A percentile compares a stretch with the other conserved stretches of the same genome.
phyloP scores from a whole-genome alignment of 345 rosid species.

The Moricandia arvensis region DNA sequence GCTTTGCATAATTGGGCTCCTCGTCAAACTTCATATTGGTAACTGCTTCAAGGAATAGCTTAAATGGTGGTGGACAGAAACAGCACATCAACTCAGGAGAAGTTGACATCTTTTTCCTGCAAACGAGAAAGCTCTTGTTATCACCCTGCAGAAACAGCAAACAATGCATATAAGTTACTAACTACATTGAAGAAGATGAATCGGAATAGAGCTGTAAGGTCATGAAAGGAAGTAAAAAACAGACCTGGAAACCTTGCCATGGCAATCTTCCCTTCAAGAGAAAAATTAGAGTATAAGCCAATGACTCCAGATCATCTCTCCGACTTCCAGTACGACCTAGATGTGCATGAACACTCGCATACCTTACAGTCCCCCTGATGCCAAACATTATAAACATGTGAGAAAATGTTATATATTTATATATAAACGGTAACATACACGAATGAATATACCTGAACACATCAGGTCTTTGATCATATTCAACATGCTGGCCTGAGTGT shows the following conservation, averaged over 20 bases:
- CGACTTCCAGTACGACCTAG: slow-evolving; percentile 92
- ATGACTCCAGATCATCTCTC: slow-evolving; percentile 95
- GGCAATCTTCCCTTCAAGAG: slow-evolving; percentile 89
- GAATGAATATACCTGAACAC: slow-evolving; percentile 65
- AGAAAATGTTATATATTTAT: not conserved
- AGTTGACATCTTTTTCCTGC: slow-evolving; percentile 95
- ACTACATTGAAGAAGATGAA: slow-evolving; percentile 4
- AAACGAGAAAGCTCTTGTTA: slow-evolving; percentile 87
- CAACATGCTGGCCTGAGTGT: slow-evolving; percentile 80
- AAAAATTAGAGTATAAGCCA: slow-evolving; percentile 90
- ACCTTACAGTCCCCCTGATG: slow-evolving; percentile 88
- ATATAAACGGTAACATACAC: not conserved
- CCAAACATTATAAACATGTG: slow-evolving; percentile 5
- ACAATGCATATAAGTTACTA: not conserved
- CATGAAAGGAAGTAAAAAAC: slow-evolving; percentile 5
- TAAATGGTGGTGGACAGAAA: slow-evolving; percentile 77
- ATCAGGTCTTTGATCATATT: slow-evolving; percentile 96
- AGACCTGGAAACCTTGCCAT: slow-evolving; percentile 96
- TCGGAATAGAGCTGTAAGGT: not conserved
- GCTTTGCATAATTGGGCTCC: slow-evolving; percentile 87
- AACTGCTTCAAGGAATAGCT: slow-evolving; percentile 80
- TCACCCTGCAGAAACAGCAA: slow-evolving; percentile 61
- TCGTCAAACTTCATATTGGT: slow-evolving; percentile 88
- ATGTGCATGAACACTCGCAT: slow-evolving; percentile 96
- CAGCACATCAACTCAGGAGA: slow-evolving; percentile 89